phyloP scores from a whole-genome alignment of 148 eudicot species.

The Suaeda aralocaspica region DNA sequence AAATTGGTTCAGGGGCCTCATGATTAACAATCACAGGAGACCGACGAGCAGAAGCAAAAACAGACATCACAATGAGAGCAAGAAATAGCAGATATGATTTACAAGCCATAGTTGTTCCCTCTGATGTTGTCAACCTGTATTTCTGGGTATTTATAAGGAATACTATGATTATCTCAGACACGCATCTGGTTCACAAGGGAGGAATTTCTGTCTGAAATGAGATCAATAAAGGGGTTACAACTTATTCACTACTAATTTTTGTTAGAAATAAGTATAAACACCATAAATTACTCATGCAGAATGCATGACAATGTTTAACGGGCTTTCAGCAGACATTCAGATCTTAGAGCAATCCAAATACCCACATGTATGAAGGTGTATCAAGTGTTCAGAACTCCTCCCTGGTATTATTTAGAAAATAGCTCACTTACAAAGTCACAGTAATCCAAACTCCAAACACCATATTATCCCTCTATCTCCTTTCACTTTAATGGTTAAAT shows the following conservation, averaged over 20 bases:
- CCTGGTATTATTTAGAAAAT: no score
- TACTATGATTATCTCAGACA: neutral
- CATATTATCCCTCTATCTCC: no score
- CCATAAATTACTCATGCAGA: constrained; percentile 3
- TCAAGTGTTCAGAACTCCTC: no score
- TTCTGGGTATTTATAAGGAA: neutral
- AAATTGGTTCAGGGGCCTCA: neutral
- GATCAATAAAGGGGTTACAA: neutral
- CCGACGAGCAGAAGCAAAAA: constrained; percentile 20
- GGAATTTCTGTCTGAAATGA: constrained; percentile 21
- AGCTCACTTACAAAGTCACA: no score
- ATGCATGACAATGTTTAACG: constrained; percentile 4
- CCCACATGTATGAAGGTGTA: no score
- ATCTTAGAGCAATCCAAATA: neutral
- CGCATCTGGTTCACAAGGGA: constrained; percentile 15
- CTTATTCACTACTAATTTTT: constrained; percentile 4
- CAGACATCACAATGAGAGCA: constrained; percentile 12
- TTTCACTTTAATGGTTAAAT: no score
- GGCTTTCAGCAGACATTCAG: constrained; percentile 3
- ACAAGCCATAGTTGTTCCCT: constrained; percentile 12
- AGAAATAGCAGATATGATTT: constrained; percentile 20
- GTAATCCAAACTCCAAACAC: no score
- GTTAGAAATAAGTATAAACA: constrained; percentile 10
- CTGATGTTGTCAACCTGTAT: neutral
- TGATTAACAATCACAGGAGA: neutral